Percentiles rank a stretch among this genome's conserved stretches.
Conservation (phyloP, 495 filamentous ascomycete genomes). For the Xylaria longipes region DNA sequence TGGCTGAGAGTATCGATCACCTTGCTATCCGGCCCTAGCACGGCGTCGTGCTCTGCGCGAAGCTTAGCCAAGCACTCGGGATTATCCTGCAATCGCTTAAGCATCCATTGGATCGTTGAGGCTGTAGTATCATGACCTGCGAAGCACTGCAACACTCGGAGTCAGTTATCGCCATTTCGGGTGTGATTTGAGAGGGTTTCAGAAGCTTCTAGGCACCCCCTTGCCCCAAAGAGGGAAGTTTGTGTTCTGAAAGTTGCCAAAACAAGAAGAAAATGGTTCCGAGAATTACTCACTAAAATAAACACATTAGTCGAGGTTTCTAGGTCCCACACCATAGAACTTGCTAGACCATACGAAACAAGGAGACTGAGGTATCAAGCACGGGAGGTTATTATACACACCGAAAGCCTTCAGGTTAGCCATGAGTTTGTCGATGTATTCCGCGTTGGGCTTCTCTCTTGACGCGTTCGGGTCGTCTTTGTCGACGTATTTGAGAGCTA, state of each 20-base stretch:
- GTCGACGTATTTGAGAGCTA: constrained; percentile 37
- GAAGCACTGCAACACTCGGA: constrained; percentile 43
- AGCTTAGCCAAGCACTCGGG: constrained; percentile 48
- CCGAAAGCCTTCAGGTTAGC: constrained; percentile 45
- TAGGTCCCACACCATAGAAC: not conserved
- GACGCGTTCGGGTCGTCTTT: constrained; percentile 33
- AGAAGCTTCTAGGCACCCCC: too few relatives aligned
- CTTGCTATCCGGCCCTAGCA: constrained; percentile 37
- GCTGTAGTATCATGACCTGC: constrained; percentile 56
- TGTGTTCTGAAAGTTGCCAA: too few relatives aligned
- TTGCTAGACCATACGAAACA: not conserved
- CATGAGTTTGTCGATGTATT: constrained; percentile 35
- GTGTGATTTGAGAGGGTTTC: too few relatives aligned
- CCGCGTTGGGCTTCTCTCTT: constrained; percentile 30
- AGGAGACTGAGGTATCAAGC: not conserved
- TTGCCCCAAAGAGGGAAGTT: too few relatives aligned
- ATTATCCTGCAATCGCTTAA: constrained; percentile 50
- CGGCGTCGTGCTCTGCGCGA: constrained; percentile 53
- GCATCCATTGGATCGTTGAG: constrained; percentile 45
- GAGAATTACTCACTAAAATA: too few relatives aligned
- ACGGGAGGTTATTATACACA: not conserved
- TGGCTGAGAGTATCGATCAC: constrained; percentile 29
- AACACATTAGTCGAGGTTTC: not conserved
- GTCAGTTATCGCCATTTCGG: too few relatives aligned
- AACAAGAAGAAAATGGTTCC: too few relatives aligned